Evolutionary conservation across 352 stramenopile species (phyloP).

Genomic region (Globisporangium abappressorium): DNA sequence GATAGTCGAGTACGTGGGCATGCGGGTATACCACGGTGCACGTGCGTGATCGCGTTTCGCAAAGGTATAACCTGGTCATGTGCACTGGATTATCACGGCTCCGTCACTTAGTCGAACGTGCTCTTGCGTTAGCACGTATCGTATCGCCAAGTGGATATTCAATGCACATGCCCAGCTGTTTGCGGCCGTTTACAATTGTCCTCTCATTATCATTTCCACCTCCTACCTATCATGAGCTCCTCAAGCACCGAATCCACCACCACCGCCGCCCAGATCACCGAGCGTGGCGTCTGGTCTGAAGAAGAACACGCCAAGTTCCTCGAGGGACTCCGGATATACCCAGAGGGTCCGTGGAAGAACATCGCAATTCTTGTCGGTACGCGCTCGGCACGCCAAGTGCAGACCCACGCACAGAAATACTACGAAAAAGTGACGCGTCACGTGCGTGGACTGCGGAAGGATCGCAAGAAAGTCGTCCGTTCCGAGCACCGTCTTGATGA

Average conservation of each 20-base stretch:
- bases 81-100: not conserved
- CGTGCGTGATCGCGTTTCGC: not conserved
- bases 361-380: conserved; percentile 14
- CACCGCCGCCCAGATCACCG: not conserved
- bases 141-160: not conserved
- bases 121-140: not conserved
- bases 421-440: conserved; percentile 17
- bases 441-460: conserved; percentile 13
- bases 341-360: conserved; percentile 20
- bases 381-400: conserved; percentile 17
- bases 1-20: not conserved
- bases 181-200: not conserved
- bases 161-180: not conserved
- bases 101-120: not conserved
- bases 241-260: not conserved
- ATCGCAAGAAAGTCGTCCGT: conserved; percentile 22
- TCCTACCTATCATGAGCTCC: not conserved
- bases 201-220: not conserved
- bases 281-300: conserved; percentile 30
- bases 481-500: conserved; percentile 22
- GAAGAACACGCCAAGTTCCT: conserved; percentile 40
- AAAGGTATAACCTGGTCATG: not conserved
- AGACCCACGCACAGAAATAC: conserved; percentile 23
- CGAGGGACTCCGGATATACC: conserved; percentile 23
- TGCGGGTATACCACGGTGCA: not conserved